Base-by-base conservation (phyloP, 352 stramenopile species). In the Phytophthora brassicae region DNA sequence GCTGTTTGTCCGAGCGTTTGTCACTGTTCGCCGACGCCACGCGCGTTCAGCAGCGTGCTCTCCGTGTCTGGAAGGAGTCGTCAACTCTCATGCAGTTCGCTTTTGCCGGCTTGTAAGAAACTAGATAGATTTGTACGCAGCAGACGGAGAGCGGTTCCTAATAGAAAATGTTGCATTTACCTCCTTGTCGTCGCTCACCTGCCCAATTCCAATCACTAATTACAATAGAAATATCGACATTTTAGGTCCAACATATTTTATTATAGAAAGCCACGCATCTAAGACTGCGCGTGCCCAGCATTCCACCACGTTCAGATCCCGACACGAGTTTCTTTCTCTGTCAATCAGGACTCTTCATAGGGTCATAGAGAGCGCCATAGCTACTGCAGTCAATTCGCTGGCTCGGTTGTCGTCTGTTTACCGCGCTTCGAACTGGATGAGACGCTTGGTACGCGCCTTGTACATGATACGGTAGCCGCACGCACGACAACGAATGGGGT, bases 381-480 rank as follows among this genome's bases (percentile, higher is more conserved):
- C 20, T 35, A 36, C 42, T 48, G 56, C 24, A 45, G 44, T 44
- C n/a, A 26, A n/a, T 28, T 65, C 20, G 19, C 28, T 68, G 31
- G 36, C 48, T 20, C n/a, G n/a, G 33, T 36, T 6, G 35, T 19
- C 31, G 45, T n/a, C 35, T 39, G 59, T 69, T 81, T 90, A 97
- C 63, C 89, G 79, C 19, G 89, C 89, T 62, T 97, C 89, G 54
- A 95, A 96, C 81, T 97, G 89, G 68, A 96, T 95, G 52, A 97
- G 74, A 24, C 96, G 89, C 81, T 98, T 98, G 26, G 96, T 99
- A 60, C 96, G 88, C 19, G 89, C 94, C 82, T 99, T 99, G 89
- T 99, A 99, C 72, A 99, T 94, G 83, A 99, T 98, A 59, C 96
- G 89, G 81, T 98, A 98, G 50, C 95, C 95, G 71, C 96, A 99